Base-by-base conservation (phyloP, 805 yeast species). In the Yarrowia deformans region DNA sequence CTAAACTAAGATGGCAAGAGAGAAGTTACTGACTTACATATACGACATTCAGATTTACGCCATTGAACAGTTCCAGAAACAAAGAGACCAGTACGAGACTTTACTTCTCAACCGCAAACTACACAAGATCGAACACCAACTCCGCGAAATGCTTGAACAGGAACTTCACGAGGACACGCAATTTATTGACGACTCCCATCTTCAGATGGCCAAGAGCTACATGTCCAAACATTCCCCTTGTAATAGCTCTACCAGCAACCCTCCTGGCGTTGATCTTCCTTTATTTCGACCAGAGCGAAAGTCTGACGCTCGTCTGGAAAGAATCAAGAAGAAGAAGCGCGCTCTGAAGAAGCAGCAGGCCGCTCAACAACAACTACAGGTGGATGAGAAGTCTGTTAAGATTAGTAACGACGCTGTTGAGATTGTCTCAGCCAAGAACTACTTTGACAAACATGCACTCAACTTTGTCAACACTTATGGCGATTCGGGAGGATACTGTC, bases 391-490 rank as follows among this genome's bases (percentile, higher is more conserved):
- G 14, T 12, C 14, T 8, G 45, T 19, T 14, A 35, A 54, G 16
- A 42, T 34, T 14, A 34, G 19, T 1, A 54, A 45, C 10, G 45
- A 39, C 14, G 60, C 60, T 7, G 45, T 37, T 8, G 39, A 45
- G 2, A 42, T 54, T 8, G 34, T 54, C 8, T 37, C 60, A 2
- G 5, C 45, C 13, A 13, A 10, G 4, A 56, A 40, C 18, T 56
- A 56, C 48, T 56, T 56, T 42, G 63, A 56, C 23, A 56, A 56
- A 32, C 63, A 56, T 19, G 40, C 63, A 12, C 48, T 56, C 39
- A 56, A 56, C 48, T 56, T 56, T 42, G 63, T 56, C 63, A 56
- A 40, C 63, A 56, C 63, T 6, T 56, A 56, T 29, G 63, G 63
- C 12, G 63, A 56, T 8, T 56, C 63, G 16, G 63, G 63, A n/a